These are phyloP conservation scores for Neoboletus brunneissimus DNA, from an alignment of 768 basidiomycete species.

Conservation along the genomic window DNA sequence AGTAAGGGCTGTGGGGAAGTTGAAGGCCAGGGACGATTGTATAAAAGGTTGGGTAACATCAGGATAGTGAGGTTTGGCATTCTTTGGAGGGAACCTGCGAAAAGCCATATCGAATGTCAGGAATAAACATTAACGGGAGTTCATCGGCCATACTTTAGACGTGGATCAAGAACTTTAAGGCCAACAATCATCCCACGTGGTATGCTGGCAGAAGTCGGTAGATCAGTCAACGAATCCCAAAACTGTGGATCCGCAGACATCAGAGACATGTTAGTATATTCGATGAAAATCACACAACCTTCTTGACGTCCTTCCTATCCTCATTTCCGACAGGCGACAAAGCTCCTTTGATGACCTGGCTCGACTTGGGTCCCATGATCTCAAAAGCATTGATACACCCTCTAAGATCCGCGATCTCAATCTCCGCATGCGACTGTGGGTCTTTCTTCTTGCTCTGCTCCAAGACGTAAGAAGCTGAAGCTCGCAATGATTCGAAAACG, in stretches of 20 bases:
- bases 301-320: conserved; percentile 52
- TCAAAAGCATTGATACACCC: conserved; percentile 80
- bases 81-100: conserved; percentile 79
- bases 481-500: conserved; percentile 50
- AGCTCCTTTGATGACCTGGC: conserved; percentile 67
- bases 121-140: neutral
- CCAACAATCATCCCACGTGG: conserved; percentile 78
- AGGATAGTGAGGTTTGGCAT: conserved; percentile 46
- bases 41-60: conserved; percentile 25
- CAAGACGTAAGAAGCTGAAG: conserved; percentile 49
- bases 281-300: conserved; percentile 38
- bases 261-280: neutral
- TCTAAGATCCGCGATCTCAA: conserved; percentile 72
- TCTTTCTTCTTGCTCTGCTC: conserved; percentile 33
- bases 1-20: conserved; percentile 53
- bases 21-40: conserved; percentile 29
- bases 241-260: conserved; percentile 17
- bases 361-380: conserved; percentile 83
- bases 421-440: conserved; percentile 27
- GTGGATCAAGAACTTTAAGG: conserved; percentile 79
- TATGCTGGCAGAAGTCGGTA: conserved; percentile 64
- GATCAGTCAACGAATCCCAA: conserved; percentile 58
- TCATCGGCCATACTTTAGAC: conserved; percentile 60
- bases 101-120: neutral
- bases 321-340: conserved; percentile 50